Conservation (phyloP, 805 yeast genomes). For the Ogataea glucozyma region DNA sequence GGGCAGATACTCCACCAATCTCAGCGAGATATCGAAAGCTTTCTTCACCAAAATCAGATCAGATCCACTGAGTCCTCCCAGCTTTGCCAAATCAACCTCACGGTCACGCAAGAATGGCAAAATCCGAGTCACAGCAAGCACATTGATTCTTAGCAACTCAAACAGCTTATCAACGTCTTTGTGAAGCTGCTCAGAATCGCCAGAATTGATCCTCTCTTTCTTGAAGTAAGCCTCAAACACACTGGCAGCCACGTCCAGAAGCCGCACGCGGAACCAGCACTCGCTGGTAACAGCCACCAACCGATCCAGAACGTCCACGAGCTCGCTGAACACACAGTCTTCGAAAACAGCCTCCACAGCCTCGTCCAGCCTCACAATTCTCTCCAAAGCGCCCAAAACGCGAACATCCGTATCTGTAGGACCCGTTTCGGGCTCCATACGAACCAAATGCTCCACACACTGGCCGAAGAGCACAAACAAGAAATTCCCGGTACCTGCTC, state of each 20-base stretch:
- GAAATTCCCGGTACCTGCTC: slow-evolving; percentile 61
- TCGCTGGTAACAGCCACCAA: slow-evolving; percentile 43
- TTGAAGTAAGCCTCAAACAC: slow-evolving; percentile 49
- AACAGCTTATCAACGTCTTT: slow-evolving; percentile 75
- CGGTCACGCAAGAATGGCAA: slow-evolving; percentile 61
- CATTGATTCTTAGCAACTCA: slow-evolving; percentile 71
- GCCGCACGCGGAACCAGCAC: slow-evolving; percentile 42
- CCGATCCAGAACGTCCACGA: slow-evolving; percentile 10
- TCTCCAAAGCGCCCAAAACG: slow-evolving; percentile 52
- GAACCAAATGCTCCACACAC: slow-evolving; percentile 73
- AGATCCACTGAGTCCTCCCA: slow-evolving; percentile 22
- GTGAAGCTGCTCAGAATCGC: slow-evolving; percentile 47
- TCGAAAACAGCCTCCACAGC: slow-evolving; percentile 63
- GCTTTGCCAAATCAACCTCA: slow-evolving; percentile 34
- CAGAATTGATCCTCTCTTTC: too few species aligned
- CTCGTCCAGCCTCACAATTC: slow-evolving; percentile 56
- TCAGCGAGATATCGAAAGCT: slow-evolving; percentile 53
- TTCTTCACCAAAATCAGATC: slow-evolving; percentile 49
- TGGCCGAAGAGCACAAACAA: slow-evolving; percentile 81
- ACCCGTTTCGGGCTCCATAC: slow-evolving; percentile 29
- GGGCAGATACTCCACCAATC: slow-evolving; percentile 66
- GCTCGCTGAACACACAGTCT: too few species aligned
- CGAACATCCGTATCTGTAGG: slow-evolving; percentile 27
- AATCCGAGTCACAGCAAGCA: slow-evolving; percentile 59
- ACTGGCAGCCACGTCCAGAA: slow-evolving; percentile 48